Conservation (phyloP, 371 early-diverging fungal genomes). For the Cokeromyces recurvatus region DNA sequence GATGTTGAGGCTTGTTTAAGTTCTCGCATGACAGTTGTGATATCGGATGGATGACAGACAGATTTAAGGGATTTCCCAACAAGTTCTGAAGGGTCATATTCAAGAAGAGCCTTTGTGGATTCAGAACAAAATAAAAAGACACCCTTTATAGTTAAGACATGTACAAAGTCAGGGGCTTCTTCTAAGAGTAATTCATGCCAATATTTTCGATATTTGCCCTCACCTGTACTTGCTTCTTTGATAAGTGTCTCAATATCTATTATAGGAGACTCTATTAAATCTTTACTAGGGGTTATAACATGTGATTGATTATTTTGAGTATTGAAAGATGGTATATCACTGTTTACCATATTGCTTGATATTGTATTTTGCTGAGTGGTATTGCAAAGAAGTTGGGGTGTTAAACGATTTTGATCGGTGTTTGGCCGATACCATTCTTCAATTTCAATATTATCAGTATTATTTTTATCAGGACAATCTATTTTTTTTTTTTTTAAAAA, state of each 20-base stretch:
- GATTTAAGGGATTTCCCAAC: conserved; percentile 49
- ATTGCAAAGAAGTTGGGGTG: no score
- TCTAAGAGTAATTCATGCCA: conserved; percentile 37
- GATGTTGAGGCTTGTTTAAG: conserved; percentile 41
- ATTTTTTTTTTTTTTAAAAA: conserved; percentile 6
- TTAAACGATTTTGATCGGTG: no score
- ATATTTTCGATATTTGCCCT: conserved; percentile 21
- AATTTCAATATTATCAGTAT: no score
- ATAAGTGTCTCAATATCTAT: conserved; percentile 28
- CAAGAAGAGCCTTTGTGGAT: conserved; percentile 34
- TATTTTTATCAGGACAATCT: no score
- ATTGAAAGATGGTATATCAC: no score
- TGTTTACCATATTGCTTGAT: no score
- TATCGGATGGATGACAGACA: conserved; percentile 62
- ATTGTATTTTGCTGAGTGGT: no score
- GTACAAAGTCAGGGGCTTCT: conserved; percentile 50
- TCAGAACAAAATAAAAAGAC: conserved; percentile 58
- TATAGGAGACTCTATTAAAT: conserved; percentile 5
- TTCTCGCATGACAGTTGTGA: conserved; percentile 59
- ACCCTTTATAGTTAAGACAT: conserved; percentile 60
- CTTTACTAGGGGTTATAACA: conserved; percentile 18
- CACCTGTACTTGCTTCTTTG: conserved; percentile 27
- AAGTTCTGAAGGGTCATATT: conserved; percentile 48
- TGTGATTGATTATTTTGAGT: no score
- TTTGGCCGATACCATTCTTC: no score